Base-by-base conservation (phyloP, 768 basidiomycete species). In the Mycena polygramma region DNA sequence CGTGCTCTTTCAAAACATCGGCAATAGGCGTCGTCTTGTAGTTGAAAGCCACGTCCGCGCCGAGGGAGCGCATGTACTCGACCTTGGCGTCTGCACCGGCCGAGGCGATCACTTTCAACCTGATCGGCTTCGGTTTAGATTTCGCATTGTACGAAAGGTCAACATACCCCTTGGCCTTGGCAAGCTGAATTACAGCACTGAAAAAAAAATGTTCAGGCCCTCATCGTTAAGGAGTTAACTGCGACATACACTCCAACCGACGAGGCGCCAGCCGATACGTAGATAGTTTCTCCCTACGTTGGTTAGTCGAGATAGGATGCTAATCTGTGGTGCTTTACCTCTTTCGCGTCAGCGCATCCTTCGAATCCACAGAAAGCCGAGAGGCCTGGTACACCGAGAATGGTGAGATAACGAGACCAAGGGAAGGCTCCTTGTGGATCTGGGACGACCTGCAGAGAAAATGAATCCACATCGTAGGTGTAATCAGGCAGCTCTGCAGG, bases 61-160 rank as follows among this genome's bases (percentile, higher is more conserved):
- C 90, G 7, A 90, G 71, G 9, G 82, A 81, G 57, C 80, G 81
- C 75, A 91, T 73, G 68, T 83, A 90, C 13, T 79, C 78, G 7
- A 92, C 87, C 79, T 93, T 92, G 45, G 88, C 85, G 41, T 90
- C 88, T 0, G 86, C 84, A 2, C 92, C 90, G 0, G 89, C 88
- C 0, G 88, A 89, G 0, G 86, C 88, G 66, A 93, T 88, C 36
- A 92, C 90, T 71, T 88, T 89, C 36, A 80, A 66, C 20, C 80
- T 79, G 74, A 74, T 1, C 26, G 45, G 20, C 75, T 30, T 20
- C 2, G 19, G 7, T 20, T 46, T 2, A 14, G 30, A 57, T 45
- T 36, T 2, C 35, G 20, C 26, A 19, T 19, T 36, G 22, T 7
- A 9, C 20, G 26, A n/a, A n/a, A 51, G 17, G 52, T 46, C 24